Evolutionary conservation across 345 rosid species (phyloP).

Genomic region (Arabidopsis thaliana): TAIR10.1 NC_003070.9:16318001-16318500

Average conservation of each 20-base stretch:
- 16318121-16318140: no score
- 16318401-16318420: neutral
- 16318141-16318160: no score
- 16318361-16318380: neutral
- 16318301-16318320: neutral
- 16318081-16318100: no score
- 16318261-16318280: neutral
- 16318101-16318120: no score
- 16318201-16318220: no score
- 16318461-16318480: constrained; percentile 6
- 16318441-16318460: neutral
- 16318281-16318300: neutral
- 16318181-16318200: no score
- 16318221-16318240: no score
- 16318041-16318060: neutral
- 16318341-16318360: constrained; percentile 3
- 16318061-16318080: neutral
- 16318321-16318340: neutral
- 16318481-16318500: neutral
- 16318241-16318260: neutral
- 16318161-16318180: no score
- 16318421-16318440: neutral
- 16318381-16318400: neutral
- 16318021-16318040: neutral
- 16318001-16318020: neutral